A percentile compares a stretch with the other conserved stretches of the same genome.
phyloP scores from a whole-genome alignment of 768 basidiomycete species.

The Tricholoma terreum region DNA sequence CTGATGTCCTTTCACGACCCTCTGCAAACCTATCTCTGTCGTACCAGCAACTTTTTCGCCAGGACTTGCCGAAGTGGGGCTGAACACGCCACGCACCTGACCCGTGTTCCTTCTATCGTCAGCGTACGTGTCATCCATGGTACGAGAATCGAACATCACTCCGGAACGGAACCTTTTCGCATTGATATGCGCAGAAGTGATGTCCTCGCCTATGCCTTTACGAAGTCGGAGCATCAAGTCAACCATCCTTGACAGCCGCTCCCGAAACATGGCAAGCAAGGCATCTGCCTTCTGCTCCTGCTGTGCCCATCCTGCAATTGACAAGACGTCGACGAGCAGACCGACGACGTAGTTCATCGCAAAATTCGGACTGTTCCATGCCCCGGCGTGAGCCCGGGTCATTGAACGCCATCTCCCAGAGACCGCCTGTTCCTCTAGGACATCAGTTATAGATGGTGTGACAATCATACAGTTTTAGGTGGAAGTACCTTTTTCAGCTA shows the following conservation, averaged over 20 bases:
- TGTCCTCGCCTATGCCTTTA: slow-evolving; percentile 6
- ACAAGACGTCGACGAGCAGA: slow-evolving; percentile 7
- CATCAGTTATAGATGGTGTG: not conserved
- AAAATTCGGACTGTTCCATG: not conserved
- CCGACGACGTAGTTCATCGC: slow-evolving; percentile 6
- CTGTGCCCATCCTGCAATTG: slow-evolving; percentile 15
- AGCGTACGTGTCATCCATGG: slow-evolving; percentile 11
- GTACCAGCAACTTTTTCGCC: slow-evolving; percentile 2
- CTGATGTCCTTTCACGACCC: slow-evolving; percentile 1
- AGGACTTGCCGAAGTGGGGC: not conserved
- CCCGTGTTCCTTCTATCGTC: not conserved
- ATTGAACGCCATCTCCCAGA: slow-evolving; percentile 13
- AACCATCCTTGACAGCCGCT: not conserved
- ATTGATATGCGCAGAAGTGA: slow-evolving; percentile 7
- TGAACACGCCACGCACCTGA: not conserved
- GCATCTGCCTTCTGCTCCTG: not conserved
- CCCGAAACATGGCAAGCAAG: slow-evolving; percentile 1
- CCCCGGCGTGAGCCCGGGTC: slow-evolving; percentile 12
- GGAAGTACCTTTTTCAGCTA: slow-evolving; percentile 12
- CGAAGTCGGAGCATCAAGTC: slow-evolving; percentile 5
- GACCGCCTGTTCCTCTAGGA: slow-evolving; percentile 12
- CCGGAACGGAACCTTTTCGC: not conserved
- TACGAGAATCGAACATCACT: not conserved
- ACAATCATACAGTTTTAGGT: not conserved
- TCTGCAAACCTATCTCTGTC: slow-evolving; percentile 3